Base-by-base conservation (phyloP, 2,329 filamentous ascomycete species). In the Corniculantispora saksenae region DNA sequence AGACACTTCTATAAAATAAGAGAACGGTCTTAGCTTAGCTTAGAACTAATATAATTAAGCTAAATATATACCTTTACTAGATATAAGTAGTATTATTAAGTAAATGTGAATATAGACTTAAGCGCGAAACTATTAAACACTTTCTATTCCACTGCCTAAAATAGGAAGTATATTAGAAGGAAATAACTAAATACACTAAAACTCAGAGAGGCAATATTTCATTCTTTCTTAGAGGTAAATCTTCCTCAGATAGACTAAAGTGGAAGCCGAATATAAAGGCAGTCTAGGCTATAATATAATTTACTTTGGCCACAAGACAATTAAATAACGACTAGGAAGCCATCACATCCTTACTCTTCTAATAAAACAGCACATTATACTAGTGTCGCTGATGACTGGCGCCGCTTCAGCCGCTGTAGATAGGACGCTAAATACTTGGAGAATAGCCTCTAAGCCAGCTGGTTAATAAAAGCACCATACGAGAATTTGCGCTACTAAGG, bases 331-430 rank as follows among this genome's bases (percentile, higher is more conserved):
- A 19, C 17, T 43, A 43, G 38, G 12, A 15, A n/a, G n/a, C n/a
- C n/a, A n/a, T 43, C 38, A 43, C 38, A 15, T 10, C 17, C 17
- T 8, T 15, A 43, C 12, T 15, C 12, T 43, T 4, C 8, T n/a
- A 38, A 13, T 13, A 15, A 7, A 13, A 43, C 10, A 43, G 4
- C 38, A 13, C 17, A 43, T 15, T 3, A 43, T 10, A 32, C 32
- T 15, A 8, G 17, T 54, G 17, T 35, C 12, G n/a, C n/a, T 32
- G 38, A 62, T 43, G 29, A 15, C 32, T 40, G 38, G 27, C 48
- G 32, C 48, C 15, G 48, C 59, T 62, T 62, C 25, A 62, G 59
- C 38, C 40, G 32, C 47, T 61, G 27, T 51, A 51, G 32, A 32
- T 32, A 32, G 32, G 32, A 32, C 10, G 32, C 32, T 32, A 10